Percentiles rank a stretch among this genome's conserved stretches.
phyloP scores from a whole-genome alignment of 106 monocot species.

The Dioscorea alata region DNA sequence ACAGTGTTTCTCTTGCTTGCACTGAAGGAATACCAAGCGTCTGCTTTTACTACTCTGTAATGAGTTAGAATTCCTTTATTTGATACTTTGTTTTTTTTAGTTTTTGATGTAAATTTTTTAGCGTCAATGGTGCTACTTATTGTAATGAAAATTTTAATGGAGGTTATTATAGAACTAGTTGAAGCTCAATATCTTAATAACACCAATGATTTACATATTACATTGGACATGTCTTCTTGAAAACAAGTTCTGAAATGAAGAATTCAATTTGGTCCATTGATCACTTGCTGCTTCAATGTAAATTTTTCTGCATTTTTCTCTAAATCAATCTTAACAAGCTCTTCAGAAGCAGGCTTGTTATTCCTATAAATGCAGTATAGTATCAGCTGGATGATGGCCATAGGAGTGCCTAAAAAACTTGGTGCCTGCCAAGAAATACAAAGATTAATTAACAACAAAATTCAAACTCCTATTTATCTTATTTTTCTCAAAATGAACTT shows the following conservation, averaged over 20 bases:
- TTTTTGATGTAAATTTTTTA: background rate
- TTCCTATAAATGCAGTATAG: conserved; percentile 49
- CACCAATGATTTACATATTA: too few relatives aligned
- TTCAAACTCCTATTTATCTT: background rate
- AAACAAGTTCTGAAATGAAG: too few relatives aligned
- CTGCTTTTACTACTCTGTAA: background rate
- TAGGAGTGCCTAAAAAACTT: conserved; percentile 44
- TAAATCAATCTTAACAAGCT: conserved; percentile 1
- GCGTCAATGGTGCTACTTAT: too few relatives aligned
- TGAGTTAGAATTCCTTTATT: background rate
- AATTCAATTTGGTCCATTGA: background rate
- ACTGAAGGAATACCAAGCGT: background rate
- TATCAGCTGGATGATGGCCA: conserved; percentile 45
- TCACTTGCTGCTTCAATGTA: background rate
- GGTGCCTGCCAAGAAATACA: conserved; percentile 32
- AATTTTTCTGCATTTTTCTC: conserved; percentile 17
- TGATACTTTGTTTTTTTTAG: background rate
- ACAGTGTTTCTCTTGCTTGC: background rate
- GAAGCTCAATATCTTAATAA: too few relatives aligned
- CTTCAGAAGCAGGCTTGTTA: conserved; percentile 15
- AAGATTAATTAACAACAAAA: conserved; percentile 2
- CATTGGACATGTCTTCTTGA: too few relatives aligned
- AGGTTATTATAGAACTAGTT: too few relatives aligned
- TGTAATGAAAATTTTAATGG: too few relatives aligned
- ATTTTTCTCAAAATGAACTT: background rate